Percentiles rank a stretch among this genome's conserved stretches.
phyloP scores from a whole-genome alignment of 1,139 yeast genomes.

The Suhomyces bokatorum region DNA sequence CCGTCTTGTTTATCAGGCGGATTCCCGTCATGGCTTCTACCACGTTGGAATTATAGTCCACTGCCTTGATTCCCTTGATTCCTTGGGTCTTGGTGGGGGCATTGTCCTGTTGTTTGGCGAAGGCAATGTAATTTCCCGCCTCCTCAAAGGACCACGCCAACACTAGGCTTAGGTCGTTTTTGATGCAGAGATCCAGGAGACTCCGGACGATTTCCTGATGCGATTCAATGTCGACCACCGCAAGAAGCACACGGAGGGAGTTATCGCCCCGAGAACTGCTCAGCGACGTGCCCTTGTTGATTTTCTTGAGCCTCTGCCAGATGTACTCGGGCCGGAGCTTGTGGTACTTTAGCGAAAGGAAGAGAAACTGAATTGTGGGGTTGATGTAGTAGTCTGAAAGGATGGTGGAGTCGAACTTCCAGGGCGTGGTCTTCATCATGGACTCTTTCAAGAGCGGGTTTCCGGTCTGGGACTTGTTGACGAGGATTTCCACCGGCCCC shows the following conservation, averaged over 20 bases:
- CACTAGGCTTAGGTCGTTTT: conserved; percentile 68
- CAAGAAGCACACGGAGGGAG: conserved; percentile 62
- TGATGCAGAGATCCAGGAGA: conserved; percentile 67
- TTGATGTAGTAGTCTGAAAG: conserved; percentile 66
- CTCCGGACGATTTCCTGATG: conserved; percentile 70
- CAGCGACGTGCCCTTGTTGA: conserved; percentile 12
- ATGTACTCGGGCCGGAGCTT: conserved; percentile 87
- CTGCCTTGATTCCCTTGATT: conserved; percentile 16
- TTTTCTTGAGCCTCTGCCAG: conserved; percentile 62
- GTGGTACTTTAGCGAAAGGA: conserved; percentile 78
- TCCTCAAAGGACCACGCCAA: conserved; percentile 84
- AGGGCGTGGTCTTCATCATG: conserved; percentile 38
- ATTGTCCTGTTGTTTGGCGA: conserved; percentile 48
- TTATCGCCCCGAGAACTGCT: conserved; percentile 32
- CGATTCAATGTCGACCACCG: conserved; percentile 77
- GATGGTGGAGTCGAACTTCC: conserved; percentile 39
- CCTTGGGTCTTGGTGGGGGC: conserved; percentile 16
- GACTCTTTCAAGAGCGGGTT: conserved; percentile 45
- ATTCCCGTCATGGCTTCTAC: conserved; percentile 53
- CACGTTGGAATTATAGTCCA: conserved; percentile 50
- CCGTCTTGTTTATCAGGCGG: conserved; percentile 58
- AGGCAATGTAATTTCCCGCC: conserved; percentile 74
- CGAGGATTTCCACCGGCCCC: conserved; percentile 30
- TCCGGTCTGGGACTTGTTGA: conserved; percentile 41
- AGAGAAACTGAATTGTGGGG: conserved; percentile 65